Conservation (phyloP, 257 asterid species). For the Solanum clarkiae region DNA sequence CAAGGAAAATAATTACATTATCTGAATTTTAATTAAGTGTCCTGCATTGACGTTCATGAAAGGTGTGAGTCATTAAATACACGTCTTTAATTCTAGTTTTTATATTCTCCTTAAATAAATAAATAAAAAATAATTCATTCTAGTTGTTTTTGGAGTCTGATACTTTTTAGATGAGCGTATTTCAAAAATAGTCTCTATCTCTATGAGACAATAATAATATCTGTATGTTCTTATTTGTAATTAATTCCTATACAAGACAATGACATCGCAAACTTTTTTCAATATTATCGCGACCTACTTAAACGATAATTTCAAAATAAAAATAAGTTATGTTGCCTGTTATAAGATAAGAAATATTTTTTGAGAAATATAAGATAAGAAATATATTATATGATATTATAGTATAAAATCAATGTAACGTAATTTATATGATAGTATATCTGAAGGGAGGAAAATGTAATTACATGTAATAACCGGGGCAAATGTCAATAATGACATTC, state of each 20-base stretch:
- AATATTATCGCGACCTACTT: neutral
- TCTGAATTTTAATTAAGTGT: neutral
- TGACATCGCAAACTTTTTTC: neutral
- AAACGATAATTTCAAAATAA: neutral
- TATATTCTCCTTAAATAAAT: no score
- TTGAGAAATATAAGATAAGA: no score
- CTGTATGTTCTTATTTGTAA: no score
- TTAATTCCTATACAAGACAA: neutral
- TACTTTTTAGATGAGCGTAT: no score
- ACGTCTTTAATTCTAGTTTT: neutral
- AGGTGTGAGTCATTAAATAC: neutral
- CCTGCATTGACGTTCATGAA: neutral
- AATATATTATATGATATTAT: neutral
- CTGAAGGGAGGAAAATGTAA: neutral
- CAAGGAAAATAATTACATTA: neutral
- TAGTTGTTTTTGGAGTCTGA: no score
- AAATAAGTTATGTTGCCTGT: no score
- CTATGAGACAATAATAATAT: no score
- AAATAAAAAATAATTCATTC: no score
- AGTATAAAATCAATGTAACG: no score
- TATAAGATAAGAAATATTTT: no score
- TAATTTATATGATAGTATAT: no score
- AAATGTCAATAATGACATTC: conserved; percentile 59
- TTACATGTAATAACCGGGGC: conserved; percentile 72
- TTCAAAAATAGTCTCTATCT: no score